Base-by-base conservation (phyloP, 2,329 filamentous ascomycete genomes). In the Cladosporium sp. region DNA sequence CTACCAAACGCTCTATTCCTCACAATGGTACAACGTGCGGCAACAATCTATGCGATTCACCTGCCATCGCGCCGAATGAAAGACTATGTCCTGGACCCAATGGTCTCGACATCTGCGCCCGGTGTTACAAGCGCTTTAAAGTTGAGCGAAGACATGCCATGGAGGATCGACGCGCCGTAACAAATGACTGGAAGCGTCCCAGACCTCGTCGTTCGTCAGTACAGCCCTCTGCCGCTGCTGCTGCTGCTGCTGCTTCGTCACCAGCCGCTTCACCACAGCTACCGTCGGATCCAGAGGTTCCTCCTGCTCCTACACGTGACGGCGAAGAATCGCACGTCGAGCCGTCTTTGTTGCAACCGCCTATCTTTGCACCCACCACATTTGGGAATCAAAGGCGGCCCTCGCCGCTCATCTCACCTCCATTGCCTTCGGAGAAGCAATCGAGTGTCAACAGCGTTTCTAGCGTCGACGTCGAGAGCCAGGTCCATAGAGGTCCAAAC, bases 81-180 rank as follows among this genome's bases (percentile, higher is more conserved):
- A n/a, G 61, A 7, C 26, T 63, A 12, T 63, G 61, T 26, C 61
- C 61, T 16, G 61, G 61, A 31, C 50, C 50, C 0, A 56, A 63
- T 21, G 61, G 50, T 3, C 26, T 63, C n/a, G 50, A 63, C 21
- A 52, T 63, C 49, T 63, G 61, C 28, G 28, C 23, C 28, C 50
- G 21, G 8, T 63, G 61, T 44, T 63, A 63, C 50, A 63, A 63
- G 50, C 49, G 61, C 16, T 63, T 63, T 11, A 63, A 63, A 26
- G 33, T 63, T 18, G 61, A 63, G 14, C 61, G 61, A 11, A 40
- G 61, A 46, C 61, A 28, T n/a, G 61, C 61, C 18, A 63, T 63
- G 61, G 61, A 63, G 44, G 61, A 56, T 6, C 61, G 61, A 44
- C 61, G 61, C 16, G 50, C 61, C n/a, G n/a, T 63, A 35, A 63